Percentiles rank a stretch among this genome's conserved stretches.
phyloP scores from a whole-genome alignment of 1,284 basidiomycete species.

The Leccinum proliferum region DNA sequence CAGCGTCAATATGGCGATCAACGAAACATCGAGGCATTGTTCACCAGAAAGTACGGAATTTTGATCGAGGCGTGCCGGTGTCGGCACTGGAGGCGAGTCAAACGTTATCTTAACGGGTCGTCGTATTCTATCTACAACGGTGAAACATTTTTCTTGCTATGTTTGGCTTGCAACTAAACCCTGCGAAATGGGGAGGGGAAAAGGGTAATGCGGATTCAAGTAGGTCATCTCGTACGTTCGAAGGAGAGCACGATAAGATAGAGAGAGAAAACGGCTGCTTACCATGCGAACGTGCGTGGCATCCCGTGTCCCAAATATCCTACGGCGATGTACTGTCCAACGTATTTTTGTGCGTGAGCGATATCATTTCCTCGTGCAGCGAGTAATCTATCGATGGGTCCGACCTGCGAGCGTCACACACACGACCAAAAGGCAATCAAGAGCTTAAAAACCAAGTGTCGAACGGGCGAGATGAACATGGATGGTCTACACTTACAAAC shows the following conservation, averaged over 20 bases:
- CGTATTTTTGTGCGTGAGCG: conserved; percentile 18
- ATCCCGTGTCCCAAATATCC: conserved; percentile 80
- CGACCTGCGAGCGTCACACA: conserved; percentile 44
- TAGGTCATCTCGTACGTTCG: neutral
- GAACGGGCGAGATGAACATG: neutral
- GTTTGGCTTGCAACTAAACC: no score
- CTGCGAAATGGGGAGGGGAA: no score
- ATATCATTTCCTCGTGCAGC: conserved; percentile 11
- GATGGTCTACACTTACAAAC: conserved; percentile 47
- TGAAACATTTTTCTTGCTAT: no score
- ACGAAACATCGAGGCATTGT: no score
- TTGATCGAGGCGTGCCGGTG: no score
- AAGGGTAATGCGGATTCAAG: no score
- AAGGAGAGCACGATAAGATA: neutral
- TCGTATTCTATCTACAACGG: no score
- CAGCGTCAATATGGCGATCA: no score
- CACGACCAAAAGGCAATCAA: neutral
- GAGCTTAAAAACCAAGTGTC: neutral
- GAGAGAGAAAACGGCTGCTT: neutral
- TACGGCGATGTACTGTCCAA: conserved; percentile 68
- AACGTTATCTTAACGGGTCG: no score
- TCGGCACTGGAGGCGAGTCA: no score
- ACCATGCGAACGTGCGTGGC: conserved; percentile 67
- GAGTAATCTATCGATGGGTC: conserved; percentile 44
- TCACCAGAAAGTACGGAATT: no score